Evolutionary conservation across 345 rosid genomes (phyloP).

Genomic region (Brassica incana): DNA sequence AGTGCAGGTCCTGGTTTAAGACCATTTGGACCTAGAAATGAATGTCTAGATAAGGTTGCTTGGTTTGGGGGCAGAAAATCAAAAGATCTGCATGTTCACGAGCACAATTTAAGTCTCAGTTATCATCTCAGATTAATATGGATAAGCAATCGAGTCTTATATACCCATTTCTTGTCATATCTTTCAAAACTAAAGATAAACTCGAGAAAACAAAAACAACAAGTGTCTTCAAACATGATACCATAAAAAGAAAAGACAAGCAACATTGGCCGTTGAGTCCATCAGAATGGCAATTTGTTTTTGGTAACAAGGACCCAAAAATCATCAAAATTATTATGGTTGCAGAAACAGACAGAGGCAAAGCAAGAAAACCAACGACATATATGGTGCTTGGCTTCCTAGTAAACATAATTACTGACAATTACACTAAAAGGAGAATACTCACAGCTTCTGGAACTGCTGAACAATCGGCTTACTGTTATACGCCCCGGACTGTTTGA

Average conservation of each 20-base stretch:
- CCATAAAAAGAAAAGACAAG: not conserved
- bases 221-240: conserved; percentile 10
- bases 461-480: conserved; percentile 44
- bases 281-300: not conserved
- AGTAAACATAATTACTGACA: not conserved
- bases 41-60: conserved; percentile 95
- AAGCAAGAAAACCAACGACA: conserved; percentile 4
- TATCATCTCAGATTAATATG: too few species aligned
- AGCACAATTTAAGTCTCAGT: too few species aligned
- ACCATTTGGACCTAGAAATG: conserved; percentile 87
- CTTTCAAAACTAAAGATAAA: too few species aligned
- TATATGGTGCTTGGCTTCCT: not conserved
- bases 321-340: not conserved
- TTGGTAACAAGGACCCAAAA: not conserved
- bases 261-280: not conserved
- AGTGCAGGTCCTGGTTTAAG: conserved; percentile 91
- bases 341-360: not conserved
- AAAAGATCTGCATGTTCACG: conserved; percentile 60
- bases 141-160: too few species aligned
- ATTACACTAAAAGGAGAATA: conserved; percentile 22
- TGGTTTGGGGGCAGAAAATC: conserved; percentile 65
- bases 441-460: conserved; percentile 86
- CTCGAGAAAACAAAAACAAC: not conserved
- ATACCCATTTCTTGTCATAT: too few species aligned
- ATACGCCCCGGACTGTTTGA: too few species aligned